A percentile compares a stretch with the other conserved stretches of the same genome.
Evolutionary conservation across 805 yeast species (phyloP).

Genomic region (Ogataea nonfermentans): DNA sequence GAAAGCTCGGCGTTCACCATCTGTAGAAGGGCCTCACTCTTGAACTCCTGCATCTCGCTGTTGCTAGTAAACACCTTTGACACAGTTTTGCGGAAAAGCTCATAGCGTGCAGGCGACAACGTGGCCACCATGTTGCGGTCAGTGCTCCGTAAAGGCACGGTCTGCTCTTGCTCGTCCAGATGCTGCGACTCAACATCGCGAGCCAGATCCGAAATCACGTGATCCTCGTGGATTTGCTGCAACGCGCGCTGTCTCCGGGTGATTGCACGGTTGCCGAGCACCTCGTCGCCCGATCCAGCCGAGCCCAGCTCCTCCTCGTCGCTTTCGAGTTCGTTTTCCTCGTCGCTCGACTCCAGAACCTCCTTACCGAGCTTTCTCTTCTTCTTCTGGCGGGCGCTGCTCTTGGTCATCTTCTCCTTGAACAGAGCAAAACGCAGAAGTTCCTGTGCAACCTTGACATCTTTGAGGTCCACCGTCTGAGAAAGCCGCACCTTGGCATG

Average conservation of each 20-base stretch:
- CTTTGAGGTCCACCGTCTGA: constrained; percentile 65
- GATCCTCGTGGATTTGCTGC: constrained; percentile 29
- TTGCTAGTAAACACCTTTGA: constrained; percentile 43
- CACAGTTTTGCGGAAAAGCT: constrained; percentile 44
- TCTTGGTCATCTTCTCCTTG: constrained; percentile 52
- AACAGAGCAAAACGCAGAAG: constrained; percentile 82
- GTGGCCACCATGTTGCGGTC: constrained; percentile 18
- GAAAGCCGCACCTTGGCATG: constrained; percentile 95
- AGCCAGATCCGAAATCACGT: constrained; percentile 15
- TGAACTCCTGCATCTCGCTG: constrained; percentile 39
- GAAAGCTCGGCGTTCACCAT: constrained; percentile 29
- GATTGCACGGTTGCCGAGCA: constrained; percentile 16
- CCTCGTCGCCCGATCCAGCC: constrained; percentile 14
- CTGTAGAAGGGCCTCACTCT: constrained; percentile 24
- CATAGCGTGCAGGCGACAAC: constrained; percentile 50
- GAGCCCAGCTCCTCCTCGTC: constrained; percentile 21
- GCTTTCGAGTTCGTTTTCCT: constrained; percentile 20
- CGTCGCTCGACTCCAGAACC: constrained; percentile 20
- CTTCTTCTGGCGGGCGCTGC: constrained; percentile 35
- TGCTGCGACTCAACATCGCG: constrained; percentile 26
- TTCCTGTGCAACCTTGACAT: constrained; percentile 84
- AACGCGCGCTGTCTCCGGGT: constrained; percentile 23
- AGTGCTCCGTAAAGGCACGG: constrained; percentile 4
- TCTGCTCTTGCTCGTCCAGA: constrained; percentile 12
- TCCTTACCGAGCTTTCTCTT: constrained; percentile 29